Evolutionary conservation across 495 filamentous ascomycete species (phyloP).

Genomic region (Pseudoneurospora amorphoporcata): DNA sequence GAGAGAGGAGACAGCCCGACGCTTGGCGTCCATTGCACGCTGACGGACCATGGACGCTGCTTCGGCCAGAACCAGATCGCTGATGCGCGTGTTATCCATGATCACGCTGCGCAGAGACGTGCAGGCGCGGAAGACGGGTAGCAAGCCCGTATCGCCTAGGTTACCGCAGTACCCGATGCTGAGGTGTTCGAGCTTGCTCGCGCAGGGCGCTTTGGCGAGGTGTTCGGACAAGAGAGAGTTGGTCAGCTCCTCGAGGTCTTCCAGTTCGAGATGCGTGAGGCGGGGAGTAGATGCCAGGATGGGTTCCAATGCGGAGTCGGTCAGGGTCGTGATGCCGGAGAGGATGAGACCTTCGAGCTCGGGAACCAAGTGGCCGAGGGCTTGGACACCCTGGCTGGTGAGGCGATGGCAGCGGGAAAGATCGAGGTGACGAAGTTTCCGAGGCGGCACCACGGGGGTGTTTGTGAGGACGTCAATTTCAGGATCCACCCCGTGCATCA

Average conservation of each 20-base stretch:
- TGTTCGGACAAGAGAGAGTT: conserved; percentile 58
- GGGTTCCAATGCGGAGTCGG: conserved; percentile 60
- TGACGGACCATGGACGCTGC: conserved; percentile 64
- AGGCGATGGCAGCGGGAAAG: conserved; percentile 66
- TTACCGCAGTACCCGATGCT: conserved; percentile 84
- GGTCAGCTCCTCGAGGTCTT: conserved; percentile 70
- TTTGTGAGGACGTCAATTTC: conserved; percentile 70
- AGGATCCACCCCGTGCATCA: conserved; percentile 63
- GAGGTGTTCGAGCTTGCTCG: conserved; percentile 60
- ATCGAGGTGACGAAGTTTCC: conserved; percentile 76
- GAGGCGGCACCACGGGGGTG: conserved; percentile 63
- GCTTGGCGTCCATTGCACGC: conserved; percentile 42
- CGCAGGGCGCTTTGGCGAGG: conserved; percentile 66
- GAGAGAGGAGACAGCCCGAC: conserved; percentile 32
- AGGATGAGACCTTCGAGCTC: conserved; percentile 73
- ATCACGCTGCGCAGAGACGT: conserved; percentile 57
- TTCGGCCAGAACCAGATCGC: conserved; percentile 79
- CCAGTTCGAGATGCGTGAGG: conserved; percentile 80
- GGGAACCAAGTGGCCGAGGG: conserved; percentile 64
- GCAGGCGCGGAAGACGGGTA: conserved; percentile 71
- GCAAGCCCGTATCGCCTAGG: conserved; percentile 74
- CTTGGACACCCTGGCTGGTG: conserved; percentile 57
- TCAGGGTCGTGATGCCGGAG: conserved; percentile 57
- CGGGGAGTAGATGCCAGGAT: conserved; percentile 64
- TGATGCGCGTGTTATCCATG: conserved; percentile 90